Percentiles rank a stretch among this genome's conserved stretches.
phyloP scores from a whole-genome alignment of 352 stramenopile genomes.

The Globisporangium iwayamae region DNA sequence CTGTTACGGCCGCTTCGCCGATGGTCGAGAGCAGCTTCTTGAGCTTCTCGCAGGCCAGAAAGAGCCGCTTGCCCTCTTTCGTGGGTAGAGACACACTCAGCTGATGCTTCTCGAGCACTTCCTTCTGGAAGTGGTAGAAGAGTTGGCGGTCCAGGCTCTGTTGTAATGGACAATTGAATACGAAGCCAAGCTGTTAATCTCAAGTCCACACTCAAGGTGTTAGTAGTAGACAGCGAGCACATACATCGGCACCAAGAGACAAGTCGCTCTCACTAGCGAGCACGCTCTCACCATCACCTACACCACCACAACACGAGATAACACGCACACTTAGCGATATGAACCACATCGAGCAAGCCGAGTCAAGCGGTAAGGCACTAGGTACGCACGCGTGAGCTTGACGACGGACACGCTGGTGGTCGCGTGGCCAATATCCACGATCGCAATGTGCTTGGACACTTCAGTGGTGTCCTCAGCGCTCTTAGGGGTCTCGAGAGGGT shows the following conservation, averaged over 20 bases:
- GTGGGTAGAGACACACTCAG: conserved; percentile 49
- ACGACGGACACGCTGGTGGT: conserved; percentile 71
- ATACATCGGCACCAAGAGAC: conserved; percentile 54
- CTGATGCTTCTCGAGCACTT: conserved; percentile 56
- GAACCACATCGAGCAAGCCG: no score
- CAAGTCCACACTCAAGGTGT: background rate
- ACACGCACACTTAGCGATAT: background rate
- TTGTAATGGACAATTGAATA: no score
- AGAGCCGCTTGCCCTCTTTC: conserved; percentile 84
- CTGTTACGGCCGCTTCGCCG: conserved; percentile 63
- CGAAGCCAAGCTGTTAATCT: no score
- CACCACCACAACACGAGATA: background rate
- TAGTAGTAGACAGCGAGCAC: background rate
- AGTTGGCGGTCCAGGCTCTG: conserved; percentile 73
- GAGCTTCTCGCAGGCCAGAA: conserved; percentile 84
- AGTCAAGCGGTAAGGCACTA: background rate
- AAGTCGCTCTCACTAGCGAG: conserved; percentile 54
- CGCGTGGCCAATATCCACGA: conserved; percentile 88
- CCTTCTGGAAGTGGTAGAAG: conserved; percentile 75
- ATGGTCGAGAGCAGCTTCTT: conserved; percentile 91
- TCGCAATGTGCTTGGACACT: conserved; percentile 60
- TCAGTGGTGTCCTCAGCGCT: conserved; percentile 15
- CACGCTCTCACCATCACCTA: conserved; percentile 47
- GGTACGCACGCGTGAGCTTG: conserved; percentile 47
- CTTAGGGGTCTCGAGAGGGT: conserved; percentile 52